Percentiles rank a stretch among this genome's conserved stretches.
These are phyloP conservation scores for Phytopythium aichiense DNA, from an alignment of 352 stramenopile genomes.

Conservation along the genomic window DNA sequence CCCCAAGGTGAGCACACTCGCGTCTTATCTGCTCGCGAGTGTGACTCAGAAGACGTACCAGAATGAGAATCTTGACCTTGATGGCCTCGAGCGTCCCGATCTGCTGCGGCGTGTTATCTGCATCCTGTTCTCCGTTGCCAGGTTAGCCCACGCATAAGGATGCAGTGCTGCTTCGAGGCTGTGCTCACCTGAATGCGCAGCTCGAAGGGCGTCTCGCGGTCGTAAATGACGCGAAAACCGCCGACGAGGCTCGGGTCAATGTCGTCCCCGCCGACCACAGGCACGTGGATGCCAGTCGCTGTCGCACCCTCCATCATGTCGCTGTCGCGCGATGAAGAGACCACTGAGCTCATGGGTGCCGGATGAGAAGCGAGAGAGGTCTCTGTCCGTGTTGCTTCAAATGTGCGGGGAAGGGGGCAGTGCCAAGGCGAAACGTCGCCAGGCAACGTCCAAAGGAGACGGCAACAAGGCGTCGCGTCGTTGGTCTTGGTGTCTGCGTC, in stretches of 20 bases:
- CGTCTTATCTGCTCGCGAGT: too few species aligned
- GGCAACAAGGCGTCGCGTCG: background rate
- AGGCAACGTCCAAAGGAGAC: background rate
- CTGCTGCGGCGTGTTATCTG: slow-evolving; percentile 83
- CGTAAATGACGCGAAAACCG: slow-evolving; percentile 88
- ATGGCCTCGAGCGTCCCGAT: slow-evolving; percentile 92
- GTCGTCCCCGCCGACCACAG: slow-evolving; percentile 49
- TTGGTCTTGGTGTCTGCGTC: background rate
- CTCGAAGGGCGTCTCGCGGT: slow-evolving; percentile 90
- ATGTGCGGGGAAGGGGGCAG: background rate
- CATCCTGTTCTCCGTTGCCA: slow-evolving; percentile 28
- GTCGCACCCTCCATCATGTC: slow-evolving; percentile 11
- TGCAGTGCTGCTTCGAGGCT: background rate
- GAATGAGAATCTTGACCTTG: slow-evolving; percentile 92
- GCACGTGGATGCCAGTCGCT: slow-evolving; percentile 28
- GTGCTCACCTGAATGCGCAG: slow-evolving; percentile 76
- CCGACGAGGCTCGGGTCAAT: slow-evolving; percentile 79
- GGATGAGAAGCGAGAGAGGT: background rate
- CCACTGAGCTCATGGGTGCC: slow-evolving; percentile 33
- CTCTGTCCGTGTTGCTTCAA: background rate
- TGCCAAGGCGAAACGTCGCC: background rate
- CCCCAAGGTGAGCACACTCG: background rate
- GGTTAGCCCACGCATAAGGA: background rate
- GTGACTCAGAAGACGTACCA: slow-evolving; percentile 26
- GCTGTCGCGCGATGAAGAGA: slow-evolving; percentile 37